Evolutionary conservation across 805 yeast species (phyloP), one percentile per base, ranked within the genome.

Genomic region (Lipomyces yamadae): DNA sequence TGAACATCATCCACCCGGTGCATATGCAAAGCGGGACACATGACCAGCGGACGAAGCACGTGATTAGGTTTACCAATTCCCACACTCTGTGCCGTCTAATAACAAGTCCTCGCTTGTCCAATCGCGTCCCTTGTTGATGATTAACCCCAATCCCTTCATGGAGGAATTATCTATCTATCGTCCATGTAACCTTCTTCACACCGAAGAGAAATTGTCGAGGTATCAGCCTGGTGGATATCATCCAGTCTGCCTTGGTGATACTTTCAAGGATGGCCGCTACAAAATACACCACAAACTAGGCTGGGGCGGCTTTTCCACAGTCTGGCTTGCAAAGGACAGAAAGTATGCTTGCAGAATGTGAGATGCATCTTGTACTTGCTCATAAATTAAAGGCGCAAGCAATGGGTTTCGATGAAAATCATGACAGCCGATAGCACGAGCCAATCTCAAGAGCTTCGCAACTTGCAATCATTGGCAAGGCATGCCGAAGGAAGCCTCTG

Each of bases 251-350:
- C 86, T 91, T 60, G 98, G 98, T 2, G 98, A 95, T 75, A 78
- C 78, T 32, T 93, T 88, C 77, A 89, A 91, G 72, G 82, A 88
- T 61, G 85, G 86, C n/a, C 85, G 90, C 67, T 94, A 95, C 76
- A 82, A 87, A 1, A 78, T 95, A 56, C 92, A 90, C 37, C 85
- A 98, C 67, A 94, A 95, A 75, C 81, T 94, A 4, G 98, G 99
- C 0, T 94, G 98, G 98, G 99, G 99, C 37, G 97, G 94, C 78
- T 94, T 94, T 76, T 88, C 96, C 34, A 94, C 97, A 0, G 98
- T 91, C 18, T 93, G 97, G 97, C 81, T 90, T 37, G 98, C 97
- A 3, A 81, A 80, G 61, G 87, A 85, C 65, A 70, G 37, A 35
- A n/a, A 2, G 57, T 54, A 6, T 24, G 24, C 32, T 15, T 18